These are phyloP conservation scores for Manihot esculenta DNA, from an alignment of 441 rosid species.

Conservation along the genomic window DNA sequence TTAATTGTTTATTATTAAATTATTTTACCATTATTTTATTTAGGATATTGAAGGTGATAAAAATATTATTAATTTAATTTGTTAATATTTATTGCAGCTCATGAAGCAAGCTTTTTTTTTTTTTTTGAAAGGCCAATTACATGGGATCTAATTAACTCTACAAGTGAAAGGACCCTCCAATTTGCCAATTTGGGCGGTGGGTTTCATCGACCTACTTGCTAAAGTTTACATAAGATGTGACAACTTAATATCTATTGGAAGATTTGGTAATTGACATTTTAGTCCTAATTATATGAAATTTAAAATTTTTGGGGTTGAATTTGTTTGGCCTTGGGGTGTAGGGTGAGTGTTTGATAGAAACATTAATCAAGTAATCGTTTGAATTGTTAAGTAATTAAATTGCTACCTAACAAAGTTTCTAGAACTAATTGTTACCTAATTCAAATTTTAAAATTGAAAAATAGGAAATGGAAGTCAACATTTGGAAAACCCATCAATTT, in stretches of 20 bases:
- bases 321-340: too few species aligned
- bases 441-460: background rate
- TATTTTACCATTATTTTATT: too few species aligned
- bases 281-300: too few species aligned
- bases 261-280: too few species aligned
- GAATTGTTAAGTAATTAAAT: background rate
- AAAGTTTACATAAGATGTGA: too few species aligned
- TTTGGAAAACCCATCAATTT: background rate
- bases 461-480: slow-evolving; percentile 18
- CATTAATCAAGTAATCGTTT: slow-evolving; percentile 2
- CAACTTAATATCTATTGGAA: too few species aligned
- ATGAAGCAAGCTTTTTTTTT: background rate
- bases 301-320: too few species aligned
- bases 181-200: background rate
- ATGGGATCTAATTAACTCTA: too few species aligned
- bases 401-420: slow-evolving; percentile 23
- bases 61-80: too few species aligned
- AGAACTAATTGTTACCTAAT: slow-evolving; percentile 16
- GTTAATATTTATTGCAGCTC: background rate
- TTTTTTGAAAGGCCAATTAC: too few species aligned
- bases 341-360: background rate
- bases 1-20: too few species aligned
- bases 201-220: background rate
- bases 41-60: too few species aligned
- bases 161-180: background rate